These are phyloP conservation scores for Beauveria varroae DNA, from an alignment of 2,329 filamentous ascomycete genomes.

Conservation along the genomic window DNA sequence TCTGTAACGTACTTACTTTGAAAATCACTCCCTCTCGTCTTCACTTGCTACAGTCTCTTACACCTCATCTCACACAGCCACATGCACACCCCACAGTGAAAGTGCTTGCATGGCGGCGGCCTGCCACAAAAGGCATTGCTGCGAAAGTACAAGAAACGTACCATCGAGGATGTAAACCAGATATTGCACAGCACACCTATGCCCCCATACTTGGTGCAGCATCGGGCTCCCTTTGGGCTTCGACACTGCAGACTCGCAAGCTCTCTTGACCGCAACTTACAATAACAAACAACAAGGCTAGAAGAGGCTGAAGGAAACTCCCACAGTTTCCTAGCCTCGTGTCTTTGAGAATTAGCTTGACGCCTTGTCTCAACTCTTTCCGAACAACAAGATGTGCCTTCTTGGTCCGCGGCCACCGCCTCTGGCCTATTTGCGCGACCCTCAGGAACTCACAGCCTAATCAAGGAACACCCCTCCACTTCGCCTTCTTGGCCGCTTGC, in stretches of 20 bases:
- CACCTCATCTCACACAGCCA: not conserved
- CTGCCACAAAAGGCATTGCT: not conserved
- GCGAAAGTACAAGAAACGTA: not conserved
- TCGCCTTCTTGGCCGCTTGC: not conserved
- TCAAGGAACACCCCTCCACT: not conserved
- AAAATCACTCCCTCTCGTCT: not conserved
- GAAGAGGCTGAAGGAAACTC: not conserved
- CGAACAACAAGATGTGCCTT: not conserved
- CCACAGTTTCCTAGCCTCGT: not conserved
- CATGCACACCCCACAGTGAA: not conserved
- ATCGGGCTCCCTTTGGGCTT: not conserved
- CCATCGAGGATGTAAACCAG: not conserved
- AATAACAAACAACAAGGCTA: constrained; percentile 6
- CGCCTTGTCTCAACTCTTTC: constrained; percentile 1
- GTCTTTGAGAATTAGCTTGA: not conserved
- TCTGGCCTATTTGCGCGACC: constrained; percentile 1
- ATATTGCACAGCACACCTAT: not conserved
- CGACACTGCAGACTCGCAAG: not conserved
- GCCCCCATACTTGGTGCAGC: not conserved
- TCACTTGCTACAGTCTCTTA: not conserved
- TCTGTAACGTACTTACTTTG: too few relatives aligned
- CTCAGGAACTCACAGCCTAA: not conserved
- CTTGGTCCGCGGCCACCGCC: not conserved
- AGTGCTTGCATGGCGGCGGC: constrained; percentile 4
- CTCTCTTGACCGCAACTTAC: constrained; percentile 8